Base-by-base conservation (phyloP, 345 rosid genomes). In the Eutrema japonicum region DNA sequence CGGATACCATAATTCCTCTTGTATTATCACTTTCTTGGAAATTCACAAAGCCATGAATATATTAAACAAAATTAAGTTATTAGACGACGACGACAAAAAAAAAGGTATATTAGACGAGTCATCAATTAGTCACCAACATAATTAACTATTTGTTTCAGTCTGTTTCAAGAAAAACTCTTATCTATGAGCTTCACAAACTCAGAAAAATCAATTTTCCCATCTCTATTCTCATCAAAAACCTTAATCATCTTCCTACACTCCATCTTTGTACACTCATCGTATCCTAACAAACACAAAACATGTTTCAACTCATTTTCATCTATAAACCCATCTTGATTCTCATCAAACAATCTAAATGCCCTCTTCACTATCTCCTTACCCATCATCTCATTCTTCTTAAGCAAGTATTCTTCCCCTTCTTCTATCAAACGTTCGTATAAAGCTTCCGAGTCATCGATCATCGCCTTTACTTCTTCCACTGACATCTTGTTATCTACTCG, bases 281-380 rank as follows among this genome's bases (percentile, higher is more conserved):
- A 74, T 65, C 86, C 81, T 30, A 90, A 81, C 32, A 73, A 45
- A 36, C 9, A 5, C 33, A 90, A 64, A 5, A 83, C 78, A 62
- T 65, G 77, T 48, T 76, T 52, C 29, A 90, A 81, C 79, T 90
- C 93, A 11, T 32, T 30, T 35, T 86, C 86, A 59, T 85, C 88
- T 58, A 90, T 88, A 70, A 81, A 90, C 29, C 93, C 93, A 63
- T 90, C 93, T 27, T 78, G 66, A 45, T 90, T 88, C 67, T 73
- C 80, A 66, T 88, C 93, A 58, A 90, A 86, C 30, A 88, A 36
- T 8, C 52, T 58, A 75, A 90, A 90, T 0, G 87, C 87, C 68
- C 74, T 86, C 66, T 80, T 79, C 45, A 83, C 55, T 62, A 79
- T 82, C 63, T 77, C 82, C 49, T 74, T 32, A 45, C 83, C 38